Base-by-base conservation (phyloP, 345 rosid genomes). In the Pugionium cornutum region DNA sequence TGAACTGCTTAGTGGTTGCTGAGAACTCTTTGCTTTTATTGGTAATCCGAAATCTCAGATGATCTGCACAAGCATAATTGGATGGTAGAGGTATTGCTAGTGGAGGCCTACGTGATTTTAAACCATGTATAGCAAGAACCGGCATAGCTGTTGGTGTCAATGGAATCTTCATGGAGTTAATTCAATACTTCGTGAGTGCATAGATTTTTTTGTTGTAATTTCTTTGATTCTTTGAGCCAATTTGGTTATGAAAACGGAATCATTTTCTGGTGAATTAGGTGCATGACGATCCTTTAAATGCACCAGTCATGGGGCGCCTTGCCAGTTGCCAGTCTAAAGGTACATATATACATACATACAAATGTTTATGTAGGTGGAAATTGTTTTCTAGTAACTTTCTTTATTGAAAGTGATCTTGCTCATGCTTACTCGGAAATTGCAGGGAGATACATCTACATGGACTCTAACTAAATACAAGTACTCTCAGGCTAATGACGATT, bases 1-100 rank as follows among this genome's bases (percentile, higher is more conserved):
- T 2, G 33, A 33, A 61, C 3, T 33, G 32, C 43, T 5, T 46
- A 10, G 26, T 18, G 52, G 52, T 48, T 48, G 4, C 51, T 47
- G 31, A 27, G 32, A 48, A 27, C 32, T 27, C 18, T 7, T 10
- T 8, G 10, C 32, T 7, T 2, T 2, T 7, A 26, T 5, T 9
- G 7, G 8, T 9, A 9, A 61, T 45, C 33, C 18, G 5, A 33
- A 45, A 45, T 45, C 9, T 44, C 4, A 60, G 30, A 7, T 42
- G 50, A 9, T 7, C 51, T 88, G 18, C 31, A 2, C 50, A 59
- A 39, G 27, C 9, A 45, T 33, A 61, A 53, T 61, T 92, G 88
- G 95, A 87, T 66, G 92, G 95, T 66, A 95, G 96, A 68, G 96
- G 95, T 78, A 88, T 92, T 75, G 98, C 98, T 27, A 92, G 98